These are phyloP conservation scores for Nemania diffusa DNA, from an alignment of 2,329 filamentous ascomycete species.

Conservation along the genomic window DNA sequence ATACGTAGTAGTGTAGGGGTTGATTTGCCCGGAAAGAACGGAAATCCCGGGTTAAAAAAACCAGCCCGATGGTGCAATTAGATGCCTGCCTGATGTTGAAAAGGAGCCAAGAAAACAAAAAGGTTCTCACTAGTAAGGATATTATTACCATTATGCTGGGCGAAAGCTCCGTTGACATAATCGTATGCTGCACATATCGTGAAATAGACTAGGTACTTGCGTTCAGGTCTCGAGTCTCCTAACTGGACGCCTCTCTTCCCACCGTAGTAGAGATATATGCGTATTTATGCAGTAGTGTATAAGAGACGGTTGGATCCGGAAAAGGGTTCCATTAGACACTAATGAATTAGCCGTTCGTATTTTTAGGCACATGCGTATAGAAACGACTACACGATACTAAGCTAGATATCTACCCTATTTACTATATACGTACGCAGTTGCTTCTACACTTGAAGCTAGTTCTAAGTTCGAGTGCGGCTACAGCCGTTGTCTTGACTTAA, in stretches of 20 bases:
- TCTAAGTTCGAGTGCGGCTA: conserved; percentile 10
- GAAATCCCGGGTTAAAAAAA: conserved; percentile 4
- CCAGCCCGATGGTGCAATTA: not conserved
- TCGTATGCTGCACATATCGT: not conserved
- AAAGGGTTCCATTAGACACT: conserved; percentile 2
- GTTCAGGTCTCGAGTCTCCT: not conserved
- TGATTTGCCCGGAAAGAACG: conserved; percentile 6
- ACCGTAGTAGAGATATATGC: not conserved
- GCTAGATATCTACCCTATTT: not conserved
- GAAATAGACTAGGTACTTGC: not conserved
- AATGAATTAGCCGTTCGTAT: not conserved
- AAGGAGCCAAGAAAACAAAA: not conserved
- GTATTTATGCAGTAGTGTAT: not conserved
- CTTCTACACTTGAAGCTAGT: not conserved
- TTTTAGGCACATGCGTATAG: not conserved
- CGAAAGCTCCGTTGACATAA: conserved; percentile 1
- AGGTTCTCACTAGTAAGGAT: conserved; percentile 10
- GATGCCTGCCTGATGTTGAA: not conserved
- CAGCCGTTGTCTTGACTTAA: conserved; percentile 2
- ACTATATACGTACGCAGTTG: not conserved
- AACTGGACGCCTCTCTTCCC: conserved; percentile 22
- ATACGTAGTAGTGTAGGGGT: conserved; percentile 25
- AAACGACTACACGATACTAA: not conserved
- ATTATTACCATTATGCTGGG: not conserved
- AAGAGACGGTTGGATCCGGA: not conserved